Evolutionary conservation across 306 rosid genomes (phyloP), one percentile per base, ranked within the genome.

Genomic region (Gynostemma pentaphyllum): DNA sequence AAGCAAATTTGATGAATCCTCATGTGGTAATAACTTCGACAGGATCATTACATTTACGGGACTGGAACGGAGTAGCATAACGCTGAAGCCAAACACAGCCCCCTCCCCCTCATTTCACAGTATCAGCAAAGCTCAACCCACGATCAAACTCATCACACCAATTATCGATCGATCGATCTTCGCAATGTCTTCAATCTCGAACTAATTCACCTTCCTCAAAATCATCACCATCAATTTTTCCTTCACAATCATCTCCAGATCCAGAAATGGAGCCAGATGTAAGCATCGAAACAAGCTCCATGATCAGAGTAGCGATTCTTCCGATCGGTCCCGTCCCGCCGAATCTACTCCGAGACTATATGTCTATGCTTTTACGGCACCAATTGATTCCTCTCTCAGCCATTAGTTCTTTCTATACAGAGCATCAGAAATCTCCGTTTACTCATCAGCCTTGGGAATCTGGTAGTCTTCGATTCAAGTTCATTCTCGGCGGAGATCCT

Each of bases 381-480:
- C 88, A 86, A 57, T 64, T 82, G 68, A 84, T 94, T 61, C 90
- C 95, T 4, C 99, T 88, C 79, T 86, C 95, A 19, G 86, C 94
- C 42, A 77, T 84, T 32, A 88, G 88, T 68, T 78, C 96, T 44
- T 92, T 92, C 84, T 92, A 92, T 76, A 76, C 99, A 1, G 89
- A 86, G 74, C 99, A 86, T 68, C 99, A 92, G 81, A 92, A 92
- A 70, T 88, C 97, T 0, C 99, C 99, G 0, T 92, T 92, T 68
- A 72, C 95, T 1, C 76, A 82, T 34, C 99, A 92, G 59, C 99
- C 99, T 0, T 92, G 99, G 99, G 90, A 86, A 40, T 74, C 95
- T 27, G 95, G 97, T 2, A 82, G 81, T 65, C 80, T 92, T 61
- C 85, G 94, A 0, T 88, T 88, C 81, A 86, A 86, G 72, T 92